A percentile compares a stretch with the other conserved stretches of the same genome.
phyloP scores from a whole-genome alignment of 78 protist species.

The Dictyostelium capitatum region DNA sequence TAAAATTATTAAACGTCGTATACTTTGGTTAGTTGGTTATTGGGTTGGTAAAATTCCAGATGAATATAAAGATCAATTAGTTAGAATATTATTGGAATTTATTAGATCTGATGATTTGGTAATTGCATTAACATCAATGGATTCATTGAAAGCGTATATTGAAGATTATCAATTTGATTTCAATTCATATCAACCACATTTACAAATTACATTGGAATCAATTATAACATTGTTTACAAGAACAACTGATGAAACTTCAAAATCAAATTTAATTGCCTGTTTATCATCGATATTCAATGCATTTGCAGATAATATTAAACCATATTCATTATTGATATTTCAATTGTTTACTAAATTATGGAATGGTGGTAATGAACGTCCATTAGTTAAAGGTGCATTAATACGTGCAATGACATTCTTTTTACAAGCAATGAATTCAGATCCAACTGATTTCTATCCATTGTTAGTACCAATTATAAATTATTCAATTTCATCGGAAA shows the following conservation, averaged over 20 bases:
- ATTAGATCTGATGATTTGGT: slow-evolving; percentile 14
- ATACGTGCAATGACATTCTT: slow-evolving; percentile 34
- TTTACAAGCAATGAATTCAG: slow-evolving; percentile 52
- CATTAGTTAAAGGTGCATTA: slow-evolving; percentile 19
- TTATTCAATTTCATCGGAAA: background rate
- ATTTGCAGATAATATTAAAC: slow-evolving; percentile 27
- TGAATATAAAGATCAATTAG: background rate
- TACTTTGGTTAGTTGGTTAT: slow-evolving; percentile 54
- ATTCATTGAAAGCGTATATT: slow-evolving; percentile 48
- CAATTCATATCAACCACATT: slow-evolving; percentile 2
- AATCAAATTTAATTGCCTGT: slow-evolving; percentile 6
- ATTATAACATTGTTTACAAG: background rate
- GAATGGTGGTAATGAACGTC: slow-evolving; percentile 16
- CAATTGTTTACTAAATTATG: background rate
- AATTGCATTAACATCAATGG: slow-evolving; percentile 37
- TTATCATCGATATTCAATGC: background rate
- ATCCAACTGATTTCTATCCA: slow-evolving; percentile 24
- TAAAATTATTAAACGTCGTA: slow-evolving; percentile 60
- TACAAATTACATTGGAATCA: slow-evolving; percentile 2
- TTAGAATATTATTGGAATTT: slow-evolving; percentile 24
- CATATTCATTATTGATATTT: background rate
- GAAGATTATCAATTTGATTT: slow-evolving; percentile 8
- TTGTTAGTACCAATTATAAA: slow-evolving; percentile 41
- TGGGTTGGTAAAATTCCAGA: slow-evolving; percentile 71
- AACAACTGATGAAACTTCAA: background rate